phyloP scores from a whole-genome alignment of 2,329 filamentous ascomycete genomes.

The Ophiosphaerella korrae region DNA sequence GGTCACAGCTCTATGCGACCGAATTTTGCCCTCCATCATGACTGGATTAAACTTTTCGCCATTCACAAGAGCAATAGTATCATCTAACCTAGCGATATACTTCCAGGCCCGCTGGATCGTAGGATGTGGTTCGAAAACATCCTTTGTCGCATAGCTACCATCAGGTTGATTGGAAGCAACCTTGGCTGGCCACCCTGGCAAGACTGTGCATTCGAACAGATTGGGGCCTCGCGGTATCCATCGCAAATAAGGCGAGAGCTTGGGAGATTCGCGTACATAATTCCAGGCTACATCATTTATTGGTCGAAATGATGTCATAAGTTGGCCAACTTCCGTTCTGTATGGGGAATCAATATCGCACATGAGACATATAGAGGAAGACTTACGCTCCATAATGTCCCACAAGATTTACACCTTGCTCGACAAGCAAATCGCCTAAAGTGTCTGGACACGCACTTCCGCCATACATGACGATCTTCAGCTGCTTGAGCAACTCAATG shows the following conservation, averaged over 20 bases:
- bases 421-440: conserved; percentile 59
- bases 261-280: conserved; percentile 56
- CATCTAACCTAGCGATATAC: conserved; percentile 54
- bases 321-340: conserved; percentile 65
- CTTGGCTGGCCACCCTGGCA: conserved; percentile 44
- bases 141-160: conserved; percentile 38
- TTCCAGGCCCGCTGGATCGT: conserved; percentile 53
- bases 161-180: conserved; percentile 26
- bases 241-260: conserved; percentile 50
- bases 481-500: conserved; percentile 52
- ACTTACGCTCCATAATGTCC: conserved; percentile 63
- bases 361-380: too few relatives aligned
- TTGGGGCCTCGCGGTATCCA: conserved; percentile 45
- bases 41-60: conserved; percentile 58
- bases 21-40: conserved; percentile 59
- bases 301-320: conserved; percentile 66
- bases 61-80: conserved; percentile 55
- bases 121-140: conserved; percentile 54
- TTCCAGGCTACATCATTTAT: conserved; percentile 64
- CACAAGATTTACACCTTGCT: conserved; percentile 60
- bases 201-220: conserved; percentile 49
- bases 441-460: conserved; percentile 65
- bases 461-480: conserved; percentile 63
- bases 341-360: not conserved
- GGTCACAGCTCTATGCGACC: conserved; percentile 58